Conservation (phyloP, 202 grass and related monocot genomes). For the Zizania palustris region DNA sequence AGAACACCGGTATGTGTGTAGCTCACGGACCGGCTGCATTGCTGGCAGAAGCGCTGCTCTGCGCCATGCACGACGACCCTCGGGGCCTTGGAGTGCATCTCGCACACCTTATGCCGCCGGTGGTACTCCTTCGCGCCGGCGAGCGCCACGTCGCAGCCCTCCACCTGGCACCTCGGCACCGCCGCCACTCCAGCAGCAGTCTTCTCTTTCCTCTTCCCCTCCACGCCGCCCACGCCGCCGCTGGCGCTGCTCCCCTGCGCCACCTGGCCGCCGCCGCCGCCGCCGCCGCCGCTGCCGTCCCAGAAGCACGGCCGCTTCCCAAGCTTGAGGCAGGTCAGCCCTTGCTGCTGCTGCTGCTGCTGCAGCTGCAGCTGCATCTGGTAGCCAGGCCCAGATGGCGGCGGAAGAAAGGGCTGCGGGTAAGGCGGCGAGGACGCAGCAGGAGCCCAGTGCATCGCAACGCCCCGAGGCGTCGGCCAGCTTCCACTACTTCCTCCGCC, state of each 20-base stretch:
- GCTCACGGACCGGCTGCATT: conserved; percentile 76
- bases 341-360: conserved; percentile 33
- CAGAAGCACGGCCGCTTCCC: conserved; percentile 65
- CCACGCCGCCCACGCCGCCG: neutral
- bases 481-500: neutral
- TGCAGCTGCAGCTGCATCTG: conserved; percentile 27
- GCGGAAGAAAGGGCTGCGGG: conserved; percentile 25
- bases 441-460: conserved; percentile 43
- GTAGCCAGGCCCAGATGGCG: neutral
- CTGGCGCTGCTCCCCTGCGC: neutral
- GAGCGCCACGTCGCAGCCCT: conserved; percentile 62
- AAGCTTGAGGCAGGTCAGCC: conserved; percentile 72
- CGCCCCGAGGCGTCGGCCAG: conserved; percentile 10
- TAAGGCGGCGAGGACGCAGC: neutral
- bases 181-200: neutral
- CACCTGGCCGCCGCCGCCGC: neutral
- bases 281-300: conserved; percentile 8
- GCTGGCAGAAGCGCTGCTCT: conserved; percentile 97
- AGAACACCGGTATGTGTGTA: no score
- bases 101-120: conserved; percentile 87
- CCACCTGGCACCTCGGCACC: conserved; percentile 75
- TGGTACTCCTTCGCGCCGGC: conserved; percentile 78
- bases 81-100: conserved; percentile 81
- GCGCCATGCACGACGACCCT: conserved; percentile 67
- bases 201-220: conserved; percentile 56